Evolutionary conservation across 176 grass and related monocot species (phyloP).

Genomic region (Eleusine coracana): DNA sequence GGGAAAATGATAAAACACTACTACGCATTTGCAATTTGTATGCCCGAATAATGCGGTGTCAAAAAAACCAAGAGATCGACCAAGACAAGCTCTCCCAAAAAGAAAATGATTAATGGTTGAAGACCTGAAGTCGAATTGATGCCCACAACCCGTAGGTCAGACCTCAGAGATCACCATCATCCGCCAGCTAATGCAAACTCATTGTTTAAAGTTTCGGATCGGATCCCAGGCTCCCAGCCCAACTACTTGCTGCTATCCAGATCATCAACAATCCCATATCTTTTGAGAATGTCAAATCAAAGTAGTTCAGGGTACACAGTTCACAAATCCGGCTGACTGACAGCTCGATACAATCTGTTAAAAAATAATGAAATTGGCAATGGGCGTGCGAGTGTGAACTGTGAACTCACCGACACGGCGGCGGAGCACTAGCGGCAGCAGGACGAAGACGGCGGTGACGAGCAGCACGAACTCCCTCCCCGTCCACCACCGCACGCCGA

Average conservation of each 20-base stretch:
- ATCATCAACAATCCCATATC: background rate
- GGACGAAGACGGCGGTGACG: conserved; percentile 50
- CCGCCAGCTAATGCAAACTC: background rate
- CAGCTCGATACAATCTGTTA: background rate
- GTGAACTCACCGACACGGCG: conserved; percentile 71
- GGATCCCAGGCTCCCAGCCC: background rate
- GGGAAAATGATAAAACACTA: no score
- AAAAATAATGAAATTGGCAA: background rate
- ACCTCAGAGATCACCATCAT: background rate
- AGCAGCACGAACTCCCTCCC: conserved; percentile 62
- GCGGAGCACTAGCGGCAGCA: conserved; percentile 77
- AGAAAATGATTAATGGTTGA: background rate
- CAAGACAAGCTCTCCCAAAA: background rate
- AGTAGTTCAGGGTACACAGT: background rate
- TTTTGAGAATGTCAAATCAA: background rate
- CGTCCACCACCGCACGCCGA: conserved; percentile 80
- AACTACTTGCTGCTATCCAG: background rate
- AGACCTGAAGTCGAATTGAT: background rate
- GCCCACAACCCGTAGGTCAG: background rate
- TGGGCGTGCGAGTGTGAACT: background rate
- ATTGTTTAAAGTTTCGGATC: background rate
- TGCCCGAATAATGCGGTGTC: background rate
- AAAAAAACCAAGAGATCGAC: background rate
- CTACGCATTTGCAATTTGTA: background rate
- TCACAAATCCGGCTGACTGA: background rate